A percentile compares a stretch with the other conserved stretches of the same genome.
Conservation (phyloP, 2,329 filamentous ascomycete genomes). For the Penicillium sp. region DNA sequence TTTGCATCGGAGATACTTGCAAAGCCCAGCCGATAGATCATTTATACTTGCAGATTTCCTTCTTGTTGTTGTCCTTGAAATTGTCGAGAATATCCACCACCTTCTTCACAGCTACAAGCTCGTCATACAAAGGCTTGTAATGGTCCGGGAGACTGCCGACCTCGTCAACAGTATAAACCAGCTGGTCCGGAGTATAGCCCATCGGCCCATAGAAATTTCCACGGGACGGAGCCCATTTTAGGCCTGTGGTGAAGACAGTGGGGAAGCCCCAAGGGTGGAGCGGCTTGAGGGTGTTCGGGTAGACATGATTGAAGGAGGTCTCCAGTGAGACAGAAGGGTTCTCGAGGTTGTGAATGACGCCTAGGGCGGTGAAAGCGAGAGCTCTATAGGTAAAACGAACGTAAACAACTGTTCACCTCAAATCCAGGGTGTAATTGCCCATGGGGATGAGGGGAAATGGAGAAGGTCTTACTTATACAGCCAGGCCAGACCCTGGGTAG, state of each 20-base stretch:
- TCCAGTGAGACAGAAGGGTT: conserved; percentile 75
- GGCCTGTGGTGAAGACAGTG: no score
- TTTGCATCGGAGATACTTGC: conserved; percentile 9
- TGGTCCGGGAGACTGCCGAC: background rate
- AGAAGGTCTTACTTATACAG: conserved; percentile 71
- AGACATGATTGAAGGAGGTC: conserved; percentile 83
- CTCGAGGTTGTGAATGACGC: conserved; percentile 75
- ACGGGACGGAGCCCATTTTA: conserved; percentile 93
- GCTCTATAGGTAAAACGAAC: conserved; percentile 59
- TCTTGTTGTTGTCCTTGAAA: no score
- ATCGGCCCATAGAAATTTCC: conserved; percentile 93
- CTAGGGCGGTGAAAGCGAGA: conserved; percentile 89
- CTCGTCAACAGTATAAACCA: conserved; percentile 50
- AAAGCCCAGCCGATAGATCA: background rate
- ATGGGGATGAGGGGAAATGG: background rate
- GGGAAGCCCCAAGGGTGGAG: conserved; percentile 92
- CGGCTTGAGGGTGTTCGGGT: conserved; percentile 84
- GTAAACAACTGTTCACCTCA: no score
- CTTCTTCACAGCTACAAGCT: conserved; percentile 78
- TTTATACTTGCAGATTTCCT: conserved; percentile 53
- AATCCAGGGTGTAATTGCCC: no score
- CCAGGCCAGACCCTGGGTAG: conserved; percentile 90
- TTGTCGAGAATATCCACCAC: conserved; percentile 75
- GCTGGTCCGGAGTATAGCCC: conserved; percentile 56
- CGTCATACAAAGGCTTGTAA: conserved; percentile 64